Evolutionary conservation across 805 yeast species (phyloP), one percentile per base, ranked within the genome.

Genomic region (Nakazawaea laoshanensis): DNA sequence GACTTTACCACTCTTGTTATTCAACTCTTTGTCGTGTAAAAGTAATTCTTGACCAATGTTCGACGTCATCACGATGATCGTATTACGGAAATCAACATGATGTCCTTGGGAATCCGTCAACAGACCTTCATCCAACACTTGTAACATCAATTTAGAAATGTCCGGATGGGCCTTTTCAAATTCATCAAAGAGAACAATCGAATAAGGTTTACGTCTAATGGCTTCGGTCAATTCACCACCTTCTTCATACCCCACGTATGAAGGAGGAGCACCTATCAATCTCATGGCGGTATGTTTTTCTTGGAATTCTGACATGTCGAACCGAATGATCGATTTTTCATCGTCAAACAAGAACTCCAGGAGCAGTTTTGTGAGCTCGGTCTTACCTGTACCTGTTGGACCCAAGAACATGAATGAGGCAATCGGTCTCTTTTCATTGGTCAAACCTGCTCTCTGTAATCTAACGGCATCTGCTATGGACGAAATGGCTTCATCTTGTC

Each of bases 301-400:
- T 59, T 89, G 97, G 56, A 92, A 89, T 55, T 89, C 98, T 14
- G 95, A 84, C 98, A 92, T 92, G 56, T 89, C 98, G 53, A 89
- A 89, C 46, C 98, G 67, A 16, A 88, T 75, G 22, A 89, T 87
- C 7, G 95, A 74, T 27, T 75, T 67, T 48, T 84, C 86, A 53
- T 89, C 89, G 49, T 87, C 92, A 58, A 92, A 92, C 46, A 89
- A 58, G 47, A 92, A 92, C 46, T 86, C 87, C 2, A 97, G 95
- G 37, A 89, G 67, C 1, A 94, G 78, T 55, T 92, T 89, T 6
- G 96, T 88, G 33, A 92, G 67, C 55, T 92, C 97, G 1, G 98
- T 92, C 57, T 89, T 89, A 61, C 98, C 98, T 0, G 97, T 89
- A 61, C 98, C 98, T 0, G 98, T 92, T 34, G 98, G 97, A 15